phyloP scores from a whole-genome alignment of 2,329 filamentous ascomycete species.

The Alternaria longipes region DNA sequence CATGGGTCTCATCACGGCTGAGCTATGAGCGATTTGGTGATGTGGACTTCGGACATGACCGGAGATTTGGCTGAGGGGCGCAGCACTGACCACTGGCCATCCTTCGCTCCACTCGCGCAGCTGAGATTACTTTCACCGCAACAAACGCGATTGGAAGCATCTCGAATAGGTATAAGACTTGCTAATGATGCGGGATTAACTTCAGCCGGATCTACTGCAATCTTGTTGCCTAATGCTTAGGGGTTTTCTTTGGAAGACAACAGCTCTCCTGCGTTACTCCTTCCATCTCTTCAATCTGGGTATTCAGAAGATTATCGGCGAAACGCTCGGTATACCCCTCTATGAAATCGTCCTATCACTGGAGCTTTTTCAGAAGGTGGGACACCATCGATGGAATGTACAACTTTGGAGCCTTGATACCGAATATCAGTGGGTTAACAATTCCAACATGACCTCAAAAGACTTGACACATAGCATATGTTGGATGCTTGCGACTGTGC shows the following conservation, averaged over 20 bases:
- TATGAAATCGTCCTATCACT: too few species aligned
- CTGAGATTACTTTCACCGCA: constrained; percentile 7
- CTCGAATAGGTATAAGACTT: neutral
- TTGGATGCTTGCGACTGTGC: too few species aligned
- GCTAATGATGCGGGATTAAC: neutral
- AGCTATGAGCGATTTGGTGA: constrained; percentile 23
- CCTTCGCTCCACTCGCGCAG: neutral
- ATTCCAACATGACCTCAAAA: too few species aligned
- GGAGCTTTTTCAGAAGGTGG: too few species aligned
- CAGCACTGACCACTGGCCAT: constrained; percentile 8
- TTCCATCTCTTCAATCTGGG: neutral
- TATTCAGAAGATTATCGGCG: neutral
- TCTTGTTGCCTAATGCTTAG: neutral
- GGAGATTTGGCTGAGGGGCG: constrained; percentile 14
- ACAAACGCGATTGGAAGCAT: neutral
- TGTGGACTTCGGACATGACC: constrained; percentile 14
- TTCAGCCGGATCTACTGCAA: neutral
- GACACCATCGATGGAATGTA: too few species aligned
- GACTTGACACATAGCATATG: too few species aligned
- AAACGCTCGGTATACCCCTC: neutral
- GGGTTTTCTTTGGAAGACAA: neutral
- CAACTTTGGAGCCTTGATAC: too few species aligned
- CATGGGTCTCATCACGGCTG: constrained; percentile 30
- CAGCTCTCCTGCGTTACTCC: neutral
- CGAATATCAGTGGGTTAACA: too few species aligned